Evolutionary conservation across 2,329 filamentous ascomycete genomes (phyloP).

Genomic region (Cytospora chrysosperma): DNA sequence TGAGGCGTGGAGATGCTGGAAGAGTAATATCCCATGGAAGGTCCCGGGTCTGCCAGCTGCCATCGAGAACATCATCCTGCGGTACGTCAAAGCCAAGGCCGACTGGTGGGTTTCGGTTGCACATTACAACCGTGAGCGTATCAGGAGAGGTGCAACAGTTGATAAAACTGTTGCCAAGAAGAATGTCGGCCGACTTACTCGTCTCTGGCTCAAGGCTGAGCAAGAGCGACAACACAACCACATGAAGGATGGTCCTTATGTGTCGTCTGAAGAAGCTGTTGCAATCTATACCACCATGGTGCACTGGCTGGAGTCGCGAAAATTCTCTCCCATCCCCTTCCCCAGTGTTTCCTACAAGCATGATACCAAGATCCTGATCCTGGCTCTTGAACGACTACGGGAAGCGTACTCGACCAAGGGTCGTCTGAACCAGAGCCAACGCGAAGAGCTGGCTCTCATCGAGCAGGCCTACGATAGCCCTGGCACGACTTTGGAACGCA

Average conservation of each 20-base stretch:
- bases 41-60: constrained; percentile 93
- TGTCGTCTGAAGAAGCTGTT: constrained; percentile 96
- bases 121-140: constrained; percentile 97
- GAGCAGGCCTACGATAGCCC: constrained; percentile 98
- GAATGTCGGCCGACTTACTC: constrained; percentile 90
- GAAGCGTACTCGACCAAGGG: constrained; percentile 99
- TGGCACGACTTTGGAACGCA: constrained; percentile 89
- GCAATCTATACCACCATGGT: constrained; percentile 99
- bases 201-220: constrained; percentile 96
- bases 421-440: constrained; percentile 92
- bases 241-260: constrained; percentile 98
- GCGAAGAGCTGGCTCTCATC: constrained; percentile 93
- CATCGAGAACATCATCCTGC: constrained; percentile 97
- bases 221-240: constrained; percentile 99
- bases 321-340: constrained; percentile 98
- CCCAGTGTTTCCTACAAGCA: constrained; percentile 99
- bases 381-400: constrained; percentile 86
- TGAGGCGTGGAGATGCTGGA: constrained; percentile 99
- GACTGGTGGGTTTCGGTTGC: constrained; percentile 99
- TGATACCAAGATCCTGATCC: constrained; percentile 96
- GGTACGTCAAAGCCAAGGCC: constrained; percentile 98
- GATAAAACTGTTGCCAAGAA: constrained; percentile 99
- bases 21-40: constrained; percentile 99
- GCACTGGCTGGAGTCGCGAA: constrained; percentile 96
- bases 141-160: constrained; percentile 91